A percentile compares a stretch with the other conserved stretches of the same genome.
These are phyloP conservation scores for Ilyonectria destructans DNA, from an alignment of 2,329 filamentous ascomycete species.

Conservation along the genomic window DNA sequence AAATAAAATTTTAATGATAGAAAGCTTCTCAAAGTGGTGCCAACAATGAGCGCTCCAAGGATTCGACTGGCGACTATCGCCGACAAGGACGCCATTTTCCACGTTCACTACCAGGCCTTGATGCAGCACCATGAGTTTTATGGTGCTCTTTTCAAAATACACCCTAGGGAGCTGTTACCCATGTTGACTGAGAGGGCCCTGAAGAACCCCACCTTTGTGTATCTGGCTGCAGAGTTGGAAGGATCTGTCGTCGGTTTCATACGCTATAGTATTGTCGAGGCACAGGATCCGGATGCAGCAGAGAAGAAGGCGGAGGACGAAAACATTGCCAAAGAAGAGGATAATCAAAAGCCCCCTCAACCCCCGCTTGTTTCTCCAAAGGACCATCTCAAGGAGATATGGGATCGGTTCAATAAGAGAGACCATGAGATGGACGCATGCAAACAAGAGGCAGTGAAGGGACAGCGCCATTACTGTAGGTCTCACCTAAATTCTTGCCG, in stretches of 20 bases:
- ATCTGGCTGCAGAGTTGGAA: slow-evolving; percentile 41
- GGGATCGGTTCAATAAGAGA: slow-evolving; percentile 38
- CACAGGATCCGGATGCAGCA: slow-evolving; percentile 4
- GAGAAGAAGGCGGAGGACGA: background rate
- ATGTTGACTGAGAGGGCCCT: slow-evolving; percentile 35
- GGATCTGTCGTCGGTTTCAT: slow-evolving; percentile 39
- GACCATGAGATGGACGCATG: slow-evolving; percentile 38
- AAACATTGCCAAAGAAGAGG: background rate
- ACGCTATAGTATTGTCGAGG: slow-evolving; percentile 32
- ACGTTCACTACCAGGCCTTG: slow-evolving; percentile 41
- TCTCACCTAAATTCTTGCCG: background rate
- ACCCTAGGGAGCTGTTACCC: slow-evolving; percentile 39
- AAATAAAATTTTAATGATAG: background rate
- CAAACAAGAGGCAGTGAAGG: slow-evolving; percentile 37
- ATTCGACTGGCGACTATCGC: slow-evolving; percentile 40
- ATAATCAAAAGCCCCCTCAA: background rate
- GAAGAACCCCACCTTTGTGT: slow-evolving; percentile 32
- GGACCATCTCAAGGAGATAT: slow-evolving; percentile 41
- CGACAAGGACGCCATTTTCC: slow-evolving; percentile 39
- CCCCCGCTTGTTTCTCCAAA: slow-evolving; percentile 34
- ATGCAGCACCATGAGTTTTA: slow-evolving; percentile 43
- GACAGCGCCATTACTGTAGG: slow-evolving; percentile 39
- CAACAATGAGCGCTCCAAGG: slow-evolving; percentile 31
- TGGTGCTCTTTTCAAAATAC: slow-evolving; percentile 39
- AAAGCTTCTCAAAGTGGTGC: background rate